Conservation (phyloP, 164 flowering plant genomes). For the Macadamia tetraphylla region DNA sequence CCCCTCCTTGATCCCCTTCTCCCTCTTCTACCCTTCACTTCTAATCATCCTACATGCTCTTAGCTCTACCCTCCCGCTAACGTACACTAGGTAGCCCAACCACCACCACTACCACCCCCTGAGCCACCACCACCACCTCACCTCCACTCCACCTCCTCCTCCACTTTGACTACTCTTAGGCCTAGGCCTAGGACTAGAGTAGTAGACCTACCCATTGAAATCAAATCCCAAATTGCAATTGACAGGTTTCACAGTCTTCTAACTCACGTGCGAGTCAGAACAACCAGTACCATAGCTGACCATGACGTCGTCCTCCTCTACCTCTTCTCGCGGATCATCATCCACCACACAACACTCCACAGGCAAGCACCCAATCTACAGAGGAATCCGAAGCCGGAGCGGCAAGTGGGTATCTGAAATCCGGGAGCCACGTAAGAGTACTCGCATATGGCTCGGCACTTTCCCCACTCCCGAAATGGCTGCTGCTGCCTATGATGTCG, state of each 20-base stretch:
- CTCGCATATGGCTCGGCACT: conserved; percentile 88
- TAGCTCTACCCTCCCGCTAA: conserved; percentile 17
- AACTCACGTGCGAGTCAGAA: neutral
- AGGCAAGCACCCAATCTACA: conserved; percentile 38
- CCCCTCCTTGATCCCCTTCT: neutral
- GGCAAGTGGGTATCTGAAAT: conserved; percentile 93
- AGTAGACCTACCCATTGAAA: neutral
- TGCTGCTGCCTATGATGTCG: conserved; percentile 83
- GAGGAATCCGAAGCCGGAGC: conserved; percentile 59
- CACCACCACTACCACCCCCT: conserved; percentile 4
- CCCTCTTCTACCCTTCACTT: neutral
- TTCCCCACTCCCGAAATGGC: conserved; percentile 83
- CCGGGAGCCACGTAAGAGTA: conserved; percentile 71
- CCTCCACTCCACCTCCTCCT: conserved; percentile 7
- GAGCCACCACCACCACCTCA: neutral
- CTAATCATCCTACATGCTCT: too few relatives aligned
- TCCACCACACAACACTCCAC: neutral
- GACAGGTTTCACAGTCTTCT: too few relatives aligned
- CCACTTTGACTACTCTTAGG: too few relatives aligned
- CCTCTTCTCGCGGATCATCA: neutral
- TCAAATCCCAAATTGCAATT: too few relatives aligned
- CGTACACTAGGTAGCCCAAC: conserved; percentile 13
- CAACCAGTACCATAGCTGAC: conserved; percentile 4
- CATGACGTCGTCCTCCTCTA: conserved; percentile 4
- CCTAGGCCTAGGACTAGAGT: neutral